Conservation (phyloP, 345 rosid genomes). For the Mercurialis annua region DNA sequence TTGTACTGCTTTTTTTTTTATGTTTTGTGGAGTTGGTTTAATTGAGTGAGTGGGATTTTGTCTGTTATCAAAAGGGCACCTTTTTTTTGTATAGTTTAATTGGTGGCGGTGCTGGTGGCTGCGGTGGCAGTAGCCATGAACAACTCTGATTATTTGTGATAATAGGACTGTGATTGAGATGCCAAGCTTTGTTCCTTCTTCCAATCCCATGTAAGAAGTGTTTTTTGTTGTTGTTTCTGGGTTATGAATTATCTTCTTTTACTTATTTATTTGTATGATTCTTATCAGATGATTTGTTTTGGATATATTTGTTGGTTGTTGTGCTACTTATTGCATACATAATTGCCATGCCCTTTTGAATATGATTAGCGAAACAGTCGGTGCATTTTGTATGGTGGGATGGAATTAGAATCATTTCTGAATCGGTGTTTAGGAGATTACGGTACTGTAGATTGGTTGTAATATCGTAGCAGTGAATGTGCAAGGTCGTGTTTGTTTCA, state of each 20-base stretch:
- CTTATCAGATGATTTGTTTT: neutral
- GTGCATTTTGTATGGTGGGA: neutral
- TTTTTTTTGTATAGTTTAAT: neutral
- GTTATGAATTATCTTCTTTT: neutral
- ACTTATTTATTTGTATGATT: neutral
- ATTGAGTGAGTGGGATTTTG: slow-evolving; percentile 3
- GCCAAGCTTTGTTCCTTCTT: slow-evolving; percentile 52
- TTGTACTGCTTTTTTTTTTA: too few relatives aligned
- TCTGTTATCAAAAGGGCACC: slow-evolving; percentile 2
- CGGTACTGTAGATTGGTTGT: neutral
- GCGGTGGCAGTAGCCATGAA: slow-evolving; percentile 19
- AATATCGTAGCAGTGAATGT: neutral
- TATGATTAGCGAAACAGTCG: too few relatives aligned
- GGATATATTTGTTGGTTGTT: neutral
- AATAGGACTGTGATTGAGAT: slow-evolving; percentile 39
- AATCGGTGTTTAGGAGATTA: neutral
- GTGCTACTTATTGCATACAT: neutral
- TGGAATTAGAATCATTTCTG: neutral
- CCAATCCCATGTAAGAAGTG: slow-evolving; percentile 47
- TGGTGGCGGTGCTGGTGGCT: neutral
- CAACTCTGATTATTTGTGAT: slow-evolving; percentile 32
- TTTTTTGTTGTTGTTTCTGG: too few relatives aligned
- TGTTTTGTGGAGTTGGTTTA: too few relatives aligned
- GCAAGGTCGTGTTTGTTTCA: neutral
- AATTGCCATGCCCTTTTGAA: neutral